Evolutionary conservation across 1,139 yeast species (phyloP).

Genomic region (Pichia sorboxylosa): DNA sequence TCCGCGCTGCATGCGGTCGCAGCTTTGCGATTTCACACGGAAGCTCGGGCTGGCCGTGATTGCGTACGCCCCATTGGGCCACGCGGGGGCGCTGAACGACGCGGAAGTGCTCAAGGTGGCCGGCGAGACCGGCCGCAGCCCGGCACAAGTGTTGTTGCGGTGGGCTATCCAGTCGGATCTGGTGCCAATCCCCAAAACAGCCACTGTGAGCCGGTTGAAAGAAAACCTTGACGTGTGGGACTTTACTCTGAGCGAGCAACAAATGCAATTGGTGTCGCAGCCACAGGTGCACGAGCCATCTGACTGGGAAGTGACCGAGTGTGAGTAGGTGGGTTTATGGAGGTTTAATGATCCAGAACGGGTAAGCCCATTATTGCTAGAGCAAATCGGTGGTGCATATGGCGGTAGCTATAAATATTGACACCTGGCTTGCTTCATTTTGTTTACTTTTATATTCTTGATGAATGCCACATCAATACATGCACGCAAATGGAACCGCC

Average conservation of each 20-base stretch:
- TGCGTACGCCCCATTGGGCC: conserved; percentile 66
- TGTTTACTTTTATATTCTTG: too few relatives aligned
- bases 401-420: too few relatives aligned
- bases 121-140: conserved; percentile 24
- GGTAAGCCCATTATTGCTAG: too few relatives aligned
- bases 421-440: too few relatives aligned
- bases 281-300: conserved; percentile 54
- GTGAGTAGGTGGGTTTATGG: conserved; percentile 3
- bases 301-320: conserved; percentile 44
- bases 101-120: conserved; percentile 33
- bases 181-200: conserved; percentile 64
- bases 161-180: conserved; percentile 53
- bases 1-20: conserved; percentile 66
- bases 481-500: too few relatives aligned
- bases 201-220: conserved; percentile 38
- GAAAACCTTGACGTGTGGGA: conserved; percentile 29
- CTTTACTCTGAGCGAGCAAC: conserved; percentile 37
- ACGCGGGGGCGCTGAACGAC: conserved; percentile 42
- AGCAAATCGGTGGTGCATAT: too few relatives aligned
- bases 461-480: too few relatives aligned
- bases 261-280: conserved; percentile 35
- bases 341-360: neutral
- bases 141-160: conserved; percentile 34
- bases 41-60: conserved; percentile 42
- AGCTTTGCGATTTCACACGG: conserved; percentile 45